phyloP scores from a whole-genome alignment of 2,329 filamentous ascomycete species.

The Venturia oleaginea region DNA sequence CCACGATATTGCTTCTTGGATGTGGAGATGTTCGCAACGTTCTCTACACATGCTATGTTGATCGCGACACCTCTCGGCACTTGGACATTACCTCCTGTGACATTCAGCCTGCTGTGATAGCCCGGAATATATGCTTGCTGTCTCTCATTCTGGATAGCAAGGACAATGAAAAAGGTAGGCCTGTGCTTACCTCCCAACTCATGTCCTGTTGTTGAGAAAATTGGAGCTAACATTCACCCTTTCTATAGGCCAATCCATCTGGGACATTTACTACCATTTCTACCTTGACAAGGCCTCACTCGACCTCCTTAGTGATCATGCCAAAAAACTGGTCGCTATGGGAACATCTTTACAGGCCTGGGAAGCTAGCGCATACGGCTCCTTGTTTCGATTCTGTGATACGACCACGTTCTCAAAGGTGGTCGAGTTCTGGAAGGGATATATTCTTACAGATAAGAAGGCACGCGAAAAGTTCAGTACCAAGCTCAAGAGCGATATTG shows the following conservation, averaged over 20 bases:
- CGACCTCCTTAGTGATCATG: conserved; percentile 33
- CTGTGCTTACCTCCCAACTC: not conserved
- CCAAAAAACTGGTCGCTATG: conserved; percentile 33
- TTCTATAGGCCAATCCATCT: conserved; percentile 27
- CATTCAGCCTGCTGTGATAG: conserved; percentile 31
- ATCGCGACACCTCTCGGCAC: conserved; percentile 6
- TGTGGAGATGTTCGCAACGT: conserved; percentile 50
- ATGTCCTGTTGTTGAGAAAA: too few species aligned
- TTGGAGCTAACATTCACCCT: not conserved
- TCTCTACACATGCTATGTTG: conserved; percentile 36
- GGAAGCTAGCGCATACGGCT: conserved; percentile 37
- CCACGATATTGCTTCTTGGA: conserved; percentile 43
- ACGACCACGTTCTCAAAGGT: conserved; percentile 35
- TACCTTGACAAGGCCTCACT: conserved; percentile 34
- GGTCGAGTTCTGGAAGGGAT: conserved; percentile 33
- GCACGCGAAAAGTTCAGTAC: not conserved
- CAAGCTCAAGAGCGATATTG: not conserved
- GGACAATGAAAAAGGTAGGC: not conserved
- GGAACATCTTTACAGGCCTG: conserved; percentile 36
- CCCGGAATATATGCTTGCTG: not conserved
- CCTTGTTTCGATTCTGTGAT: conserved; percentile 41
- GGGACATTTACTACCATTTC: conserved; percentile 49
- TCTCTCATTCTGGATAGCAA: not conserved
- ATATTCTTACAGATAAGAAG: conserved; percentile 16
- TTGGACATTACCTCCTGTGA: conserved; percentile 52